phyloP scores from a whole-genome alignment of 768 basidiomycete species.

The Boletus subcaerulescens region DNA sequence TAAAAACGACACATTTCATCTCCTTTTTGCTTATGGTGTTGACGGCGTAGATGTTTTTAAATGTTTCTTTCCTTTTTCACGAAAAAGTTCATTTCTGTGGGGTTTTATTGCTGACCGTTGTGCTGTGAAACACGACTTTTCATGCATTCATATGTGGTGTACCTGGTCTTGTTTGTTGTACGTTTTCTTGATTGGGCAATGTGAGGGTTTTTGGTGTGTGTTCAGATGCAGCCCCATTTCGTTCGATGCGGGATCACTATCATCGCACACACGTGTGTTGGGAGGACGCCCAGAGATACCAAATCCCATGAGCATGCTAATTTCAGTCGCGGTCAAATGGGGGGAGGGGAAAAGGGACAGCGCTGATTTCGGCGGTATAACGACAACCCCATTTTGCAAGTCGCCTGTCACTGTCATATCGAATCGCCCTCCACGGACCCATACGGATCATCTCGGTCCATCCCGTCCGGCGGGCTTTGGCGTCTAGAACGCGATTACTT shows the following conservation, averaged over 20 bases:
- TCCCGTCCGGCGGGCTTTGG: too few relatives aligned
- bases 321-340: background rate
- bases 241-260: background rate
- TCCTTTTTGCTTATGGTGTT: background rate
- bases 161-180: slow-evolving; percentile 1
- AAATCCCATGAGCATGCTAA: background rate
- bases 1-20: slow-evolving; percentile 1
- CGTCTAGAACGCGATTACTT: background rate
- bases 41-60: slow-evolving; percentile 12
- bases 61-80: background rate
- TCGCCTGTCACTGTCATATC: too few relatives aligned
- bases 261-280: background rate
- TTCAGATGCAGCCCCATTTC: background rate
- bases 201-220: background rate
- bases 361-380: background rate
- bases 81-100: background rate
- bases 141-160: slow-evolving; percentile 3
- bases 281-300: background rate
- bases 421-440: background rate
- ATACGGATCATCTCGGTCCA: background rate
- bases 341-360: background rate
- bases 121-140: slow-evolving; percentile 10
- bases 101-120: slow-evolving; percentile 6
- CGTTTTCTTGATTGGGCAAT: slow-evolving; percentile 1
- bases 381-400: background rate